These are phyloP conservation scores for Pelargonium myrrhifolium DNA, from an alignment of 441 rosid genomes.

Conservation along the genomic window DNA sequence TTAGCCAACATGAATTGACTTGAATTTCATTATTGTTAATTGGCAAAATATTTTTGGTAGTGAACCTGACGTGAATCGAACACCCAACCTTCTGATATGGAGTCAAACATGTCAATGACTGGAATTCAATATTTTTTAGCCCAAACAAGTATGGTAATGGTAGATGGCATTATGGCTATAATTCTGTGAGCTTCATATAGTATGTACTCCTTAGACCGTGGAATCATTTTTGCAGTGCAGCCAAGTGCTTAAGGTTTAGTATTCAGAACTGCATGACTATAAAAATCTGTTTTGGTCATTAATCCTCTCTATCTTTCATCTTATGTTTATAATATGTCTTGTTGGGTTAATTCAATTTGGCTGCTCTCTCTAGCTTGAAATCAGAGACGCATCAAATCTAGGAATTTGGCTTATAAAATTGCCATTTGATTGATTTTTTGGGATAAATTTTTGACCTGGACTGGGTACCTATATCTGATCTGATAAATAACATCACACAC, in stretches of 20 bases:
- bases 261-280: no score
- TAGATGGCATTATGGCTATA: neutral
- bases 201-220: neutral
- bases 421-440: no score
- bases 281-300: no score
- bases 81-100: no score
- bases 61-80: no score
- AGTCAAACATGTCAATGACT: neutral
- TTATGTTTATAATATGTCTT: no score
- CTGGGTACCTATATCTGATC: no score
- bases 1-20: conserved; percentile 6
- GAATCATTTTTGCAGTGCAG: neutral
- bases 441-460: no score
- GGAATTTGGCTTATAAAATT: neutral
- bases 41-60: no score
- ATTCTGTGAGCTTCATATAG: neutral
- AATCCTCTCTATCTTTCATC: no score
- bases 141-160: neutral
- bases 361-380: neutral
- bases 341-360: neutral
- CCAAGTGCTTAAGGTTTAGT: neutral
- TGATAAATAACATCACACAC: no score
- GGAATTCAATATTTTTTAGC: neutral
- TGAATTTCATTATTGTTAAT: neutral
- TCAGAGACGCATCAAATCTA: neutral